These are phyloP conservation scores for Phylloporus sp. DNA, from an alignment of 768 basidiomycete species.

Conservation along the genomic window DNA sequence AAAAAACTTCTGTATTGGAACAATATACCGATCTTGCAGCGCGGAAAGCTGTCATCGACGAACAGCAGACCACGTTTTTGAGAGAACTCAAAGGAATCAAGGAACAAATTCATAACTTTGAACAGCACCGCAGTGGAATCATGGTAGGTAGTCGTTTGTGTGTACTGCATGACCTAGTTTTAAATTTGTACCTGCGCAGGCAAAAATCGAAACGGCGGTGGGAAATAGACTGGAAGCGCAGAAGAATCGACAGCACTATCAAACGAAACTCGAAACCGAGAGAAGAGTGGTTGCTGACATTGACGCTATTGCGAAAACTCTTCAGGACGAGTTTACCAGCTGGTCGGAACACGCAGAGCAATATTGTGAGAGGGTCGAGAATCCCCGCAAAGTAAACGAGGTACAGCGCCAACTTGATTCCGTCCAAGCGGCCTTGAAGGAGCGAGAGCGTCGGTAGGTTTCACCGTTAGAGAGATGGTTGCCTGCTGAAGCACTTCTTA, in stretches of 20 bases:
- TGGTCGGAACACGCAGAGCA: conserved; percentile 63
- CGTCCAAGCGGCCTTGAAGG: conserved; percentile 57
- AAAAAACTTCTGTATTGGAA: conserved; percentile 41
- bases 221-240: conserved; percentile 48
- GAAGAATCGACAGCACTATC: conserved; percentile 42
- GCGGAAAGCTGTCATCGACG: conserved; percentile 46
- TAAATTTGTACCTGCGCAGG: conserved; percentile 32
- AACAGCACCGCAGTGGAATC: conserved; percentile 38
- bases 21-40: conserved; percentile 47
- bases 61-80: conserved; percentile 40
- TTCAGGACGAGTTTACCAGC: conserved; percentile 59
- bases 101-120: conserved; percentile 46
- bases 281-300: conserved; percentile 39
- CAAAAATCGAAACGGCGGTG: conserved; percentile 45
- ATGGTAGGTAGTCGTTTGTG: conserved; percentile 34
- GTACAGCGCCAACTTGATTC: conserved; percentile 61
- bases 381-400: conserved; percentile 51
- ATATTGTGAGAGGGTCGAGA: conserved; percentile 53
- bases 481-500: conserved; percentile 2
- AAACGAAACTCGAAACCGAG: conserved; percentile 50
- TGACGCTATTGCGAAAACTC: conserved; percentile 42
- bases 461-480: background rate
- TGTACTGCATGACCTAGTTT: background rate
- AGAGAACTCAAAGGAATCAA: conserved; percentile 44
- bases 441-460: conserved; percentile 57